These are phyloP conservation scores for Cadophora gregata DNA, from an alignment of 2,329 filamentous ascomycete genomes.

Conservation along the genomic window DNA sequence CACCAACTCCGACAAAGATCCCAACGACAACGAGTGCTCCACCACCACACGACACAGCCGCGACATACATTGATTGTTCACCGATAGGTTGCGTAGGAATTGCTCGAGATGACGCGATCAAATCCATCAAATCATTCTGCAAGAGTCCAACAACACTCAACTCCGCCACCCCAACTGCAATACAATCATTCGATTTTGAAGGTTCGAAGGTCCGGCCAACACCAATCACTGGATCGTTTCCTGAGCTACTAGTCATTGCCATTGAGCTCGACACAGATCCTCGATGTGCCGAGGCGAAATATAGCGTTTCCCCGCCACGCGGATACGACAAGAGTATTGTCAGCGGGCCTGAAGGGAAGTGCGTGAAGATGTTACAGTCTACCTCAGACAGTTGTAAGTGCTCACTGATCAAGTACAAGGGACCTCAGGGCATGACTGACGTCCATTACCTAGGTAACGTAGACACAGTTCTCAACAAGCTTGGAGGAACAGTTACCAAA, in stretches of 20 bases:
- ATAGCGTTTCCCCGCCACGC: not conserved
- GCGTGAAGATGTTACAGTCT: not conserved
- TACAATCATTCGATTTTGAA: not conserved
- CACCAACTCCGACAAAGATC: not conserved
- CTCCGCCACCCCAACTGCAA: not conserved
- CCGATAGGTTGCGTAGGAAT: constrained; percentile 9
- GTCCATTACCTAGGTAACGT: not conserved
- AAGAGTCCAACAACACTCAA: not conserved
- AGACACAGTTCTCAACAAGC: not conserved
- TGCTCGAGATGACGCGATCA: not conserved
- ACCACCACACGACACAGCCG: constrained; percentile 8
- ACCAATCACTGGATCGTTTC: not conserved
- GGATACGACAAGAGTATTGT: not conserved
- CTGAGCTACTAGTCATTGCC: not conserved
- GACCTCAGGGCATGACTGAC: not conserved
- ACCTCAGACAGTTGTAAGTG: constrained; percentile 7
- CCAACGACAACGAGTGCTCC: not conserved
- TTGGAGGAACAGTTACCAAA: not conserved
- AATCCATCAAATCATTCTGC: constrained; percentile 11
- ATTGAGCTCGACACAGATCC: not conserved
- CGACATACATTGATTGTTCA: not conserved
- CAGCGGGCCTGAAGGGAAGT: not conserved
- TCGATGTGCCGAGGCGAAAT: not conserved
- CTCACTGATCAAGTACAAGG: no score
- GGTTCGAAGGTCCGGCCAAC: not conserved